phyloP scores from a whole-genome alignment of 2,329 filamentous ascomycete genomes.

The Stagonosporopsis rhizophila region DNA sequence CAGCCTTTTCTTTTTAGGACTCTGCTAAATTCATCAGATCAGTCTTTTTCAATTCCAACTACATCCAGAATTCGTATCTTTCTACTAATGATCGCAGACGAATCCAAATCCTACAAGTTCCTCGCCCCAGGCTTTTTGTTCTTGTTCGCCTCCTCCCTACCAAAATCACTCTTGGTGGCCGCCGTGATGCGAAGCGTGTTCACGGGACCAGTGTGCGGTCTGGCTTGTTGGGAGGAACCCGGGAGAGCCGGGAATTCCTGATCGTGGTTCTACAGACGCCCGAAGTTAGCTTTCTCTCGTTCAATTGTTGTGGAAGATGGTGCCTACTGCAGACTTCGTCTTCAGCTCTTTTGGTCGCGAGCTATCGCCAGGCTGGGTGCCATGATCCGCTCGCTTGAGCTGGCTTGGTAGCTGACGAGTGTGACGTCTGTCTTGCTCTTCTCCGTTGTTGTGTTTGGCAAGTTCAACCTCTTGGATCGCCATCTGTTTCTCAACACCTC shows the following conservation, averaged over 20 bases:
- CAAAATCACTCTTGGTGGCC: background rate
- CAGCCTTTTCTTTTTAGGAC: no score
- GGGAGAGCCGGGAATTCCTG: background rate
- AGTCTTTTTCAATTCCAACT: background rate
- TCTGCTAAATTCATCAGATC: no score
- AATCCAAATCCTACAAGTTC: background rate
- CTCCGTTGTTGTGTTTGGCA: background rate
- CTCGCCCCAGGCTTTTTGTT: background rate
- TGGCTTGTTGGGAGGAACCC: background rate
- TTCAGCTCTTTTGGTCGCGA: background rate
- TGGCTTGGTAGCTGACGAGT: background rate
- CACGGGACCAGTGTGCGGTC: background rate
- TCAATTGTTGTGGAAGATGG: background rate
- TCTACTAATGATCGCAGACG: background rate
- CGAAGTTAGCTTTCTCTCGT: background rate
- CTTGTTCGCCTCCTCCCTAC: background rate
- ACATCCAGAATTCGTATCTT: background rate
- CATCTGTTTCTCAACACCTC: background rate
- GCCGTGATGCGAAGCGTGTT: background rate
- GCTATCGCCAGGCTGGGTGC: background rate
- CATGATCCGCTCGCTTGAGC: background rate
- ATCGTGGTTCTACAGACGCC: background rate
- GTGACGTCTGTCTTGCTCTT: background rate
- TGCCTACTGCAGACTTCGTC: background rate
- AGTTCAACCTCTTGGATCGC: background rate